Evolutionary conservation across 345 rosid genomes (phyloP).

Genomic region (Iberis pinnata): DNA sequence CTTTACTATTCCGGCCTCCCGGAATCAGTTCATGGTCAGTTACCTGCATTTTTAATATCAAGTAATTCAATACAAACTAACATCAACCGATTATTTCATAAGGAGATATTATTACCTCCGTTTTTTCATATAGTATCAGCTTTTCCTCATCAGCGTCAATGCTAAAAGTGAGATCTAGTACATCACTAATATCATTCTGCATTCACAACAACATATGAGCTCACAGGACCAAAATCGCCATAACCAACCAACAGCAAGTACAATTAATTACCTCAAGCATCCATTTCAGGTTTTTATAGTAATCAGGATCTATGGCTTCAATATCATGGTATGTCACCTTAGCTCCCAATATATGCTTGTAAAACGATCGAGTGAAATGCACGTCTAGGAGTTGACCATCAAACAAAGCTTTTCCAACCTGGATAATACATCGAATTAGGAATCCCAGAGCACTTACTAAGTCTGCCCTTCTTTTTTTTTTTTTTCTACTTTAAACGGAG

Average conservation of each 20-base stretch:
- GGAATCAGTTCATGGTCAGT: conserved; percentile 90
- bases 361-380: conserved; percentile 93
- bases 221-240: too few species aligned
- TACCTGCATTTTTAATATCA: conserved; percentile 45
- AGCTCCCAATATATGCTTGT: conserved; percentile 87
- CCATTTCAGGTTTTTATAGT: conserved; percentile 86
- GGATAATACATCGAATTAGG: conserved; percentile 28
- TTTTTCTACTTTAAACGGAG: too few species aligned
- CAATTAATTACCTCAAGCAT: conserved; percentile 99
- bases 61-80: background rate
- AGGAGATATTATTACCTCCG: conserved; percentile 40
- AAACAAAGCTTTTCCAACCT: conserved; percentile 96
- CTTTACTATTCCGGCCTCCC: conserved; percentile 84
- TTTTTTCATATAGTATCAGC: conserved; percentile 69
- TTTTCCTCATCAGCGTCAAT: conserved; percentile 98
- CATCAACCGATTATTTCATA: background rate
- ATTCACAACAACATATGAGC: conserved; percentile 16
- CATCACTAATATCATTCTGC: conserved; percentile 88
- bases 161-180: conserved; percentile 81
- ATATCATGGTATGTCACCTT: conserved; percentile 93
- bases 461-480: too few species aligned
- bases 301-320: conserved; percentile 95
- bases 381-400: conserved; percentile 96
- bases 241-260: too few species aligned
- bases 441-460: too few species aligned